Percentiles rank a stretch among this genome's conserved stretches.
Evolutionary conservation across 345 rosid genomes (phyloP).

Genomic region (Draba incana): DNA sequence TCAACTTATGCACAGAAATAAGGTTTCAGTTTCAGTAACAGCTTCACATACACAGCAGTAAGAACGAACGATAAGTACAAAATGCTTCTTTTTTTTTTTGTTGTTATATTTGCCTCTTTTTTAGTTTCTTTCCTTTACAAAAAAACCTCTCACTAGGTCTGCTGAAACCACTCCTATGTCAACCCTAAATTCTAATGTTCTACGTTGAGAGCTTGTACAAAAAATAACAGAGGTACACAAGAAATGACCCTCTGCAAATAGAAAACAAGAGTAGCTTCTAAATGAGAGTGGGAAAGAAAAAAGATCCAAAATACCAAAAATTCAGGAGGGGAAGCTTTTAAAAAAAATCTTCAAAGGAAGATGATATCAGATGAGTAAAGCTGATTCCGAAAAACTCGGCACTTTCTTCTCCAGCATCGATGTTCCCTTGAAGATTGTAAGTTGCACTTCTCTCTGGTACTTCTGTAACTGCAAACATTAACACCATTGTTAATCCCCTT

Average conservation of each 20-base stretch:
- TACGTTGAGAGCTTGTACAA: slow-evolving; percentile 30
- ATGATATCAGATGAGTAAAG: slow-evolving; percentile 16
- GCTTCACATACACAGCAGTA: not conserved
- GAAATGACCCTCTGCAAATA: slow-evolving; percentile 33
- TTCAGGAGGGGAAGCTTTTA: slow-evolving; percentile 9
- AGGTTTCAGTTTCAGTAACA: not conserved
- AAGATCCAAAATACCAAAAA: slow-evolving; percentile 16
- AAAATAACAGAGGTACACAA: slow-evolving; percentile 32
- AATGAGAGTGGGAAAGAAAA: not conserved
- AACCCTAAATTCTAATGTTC: slow-evolving; percentile 23
- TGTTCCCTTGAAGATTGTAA: slow-evolving; percentile 81
- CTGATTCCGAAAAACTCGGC: slow-evolving; percentile 34
- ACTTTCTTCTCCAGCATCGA: slow-evolving; percentile 83
- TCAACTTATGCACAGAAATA: not conserved
- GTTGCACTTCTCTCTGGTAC: slow-evolving; percentile 65
- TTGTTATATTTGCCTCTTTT: slow-evolving; percentile 15
- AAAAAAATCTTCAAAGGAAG: not conserved
- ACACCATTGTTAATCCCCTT: slow-evolving; percentile 16
- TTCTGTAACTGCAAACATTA: slow-evolving; percentile 52
- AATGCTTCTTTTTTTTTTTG: too few species aligned
- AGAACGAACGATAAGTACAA: too few species aligned
- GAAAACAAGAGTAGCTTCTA: not conserved
- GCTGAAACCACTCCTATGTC: slow-evolving; percentile 23
- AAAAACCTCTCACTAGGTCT: slow-evolving; percentile 9
- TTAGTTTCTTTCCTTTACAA: slow-evolving; percentile 26